A percentile compares a stretch with the other conserved stretches of the same genome.
These are phyloP conservation scores for apple (Malus domestica) DNA, from an alignment of 306 rosid species.

Conservation along the genomic window DNA sequence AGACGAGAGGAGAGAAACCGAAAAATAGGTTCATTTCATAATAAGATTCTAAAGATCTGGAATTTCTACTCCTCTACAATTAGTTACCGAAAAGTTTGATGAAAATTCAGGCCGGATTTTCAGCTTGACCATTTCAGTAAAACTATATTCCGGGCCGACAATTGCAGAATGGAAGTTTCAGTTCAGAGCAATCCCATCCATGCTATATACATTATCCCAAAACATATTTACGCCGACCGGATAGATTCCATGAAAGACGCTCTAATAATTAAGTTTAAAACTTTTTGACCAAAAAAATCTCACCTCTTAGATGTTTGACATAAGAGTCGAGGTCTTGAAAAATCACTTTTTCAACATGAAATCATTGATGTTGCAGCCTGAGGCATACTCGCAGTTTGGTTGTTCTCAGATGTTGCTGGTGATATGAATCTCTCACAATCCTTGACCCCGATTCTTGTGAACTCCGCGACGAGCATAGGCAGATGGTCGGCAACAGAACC, in stretches of 20 bases:
- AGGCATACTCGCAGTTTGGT: slow-evolving; percentile 1
- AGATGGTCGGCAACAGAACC: slow-evolving; percentile 24
- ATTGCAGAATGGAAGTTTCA: background rate
- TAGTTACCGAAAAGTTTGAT: background rate
- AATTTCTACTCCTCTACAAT: background rate
- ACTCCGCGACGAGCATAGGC: slow-evolving; percentile 37
- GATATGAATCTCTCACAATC: slow-evolving; percentile 50
- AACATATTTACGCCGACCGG: slow-evolving; percentile 24
- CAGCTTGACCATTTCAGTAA: background rate
- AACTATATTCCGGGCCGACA: background rate
- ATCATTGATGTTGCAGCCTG: slow-evolving; percentile 25
- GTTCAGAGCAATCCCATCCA: slow-evolving; percentile 3
- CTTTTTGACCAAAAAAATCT: slow-evolving; percentile 5
- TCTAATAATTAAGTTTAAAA: slow-evolving; percentile 10
- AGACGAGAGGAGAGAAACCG: too few species aligned
- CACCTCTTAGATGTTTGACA: slow-evolving; percentile 9
- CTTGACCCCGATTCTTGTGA: slow-evolving; percentile 45
- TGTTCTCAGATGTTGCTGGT: slow-evolving; percentile 14
- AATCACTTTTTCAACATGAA: slow-evolving; percentile 13
- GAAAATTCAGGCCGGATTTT: background rate
- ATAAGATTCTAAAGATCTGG: background rate
- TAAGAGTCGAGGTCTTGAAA: slow-evolving; percentile 23
- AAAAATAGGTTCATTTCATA: background rate
- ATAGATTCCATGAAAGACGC: slow-evolving; percentile 7
- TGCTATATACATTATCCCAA: slow-evolving; percentile 34